Base-by-base conservation (phyloP, 106 monocot species). In the Amphibolis antarctica region DNA sequence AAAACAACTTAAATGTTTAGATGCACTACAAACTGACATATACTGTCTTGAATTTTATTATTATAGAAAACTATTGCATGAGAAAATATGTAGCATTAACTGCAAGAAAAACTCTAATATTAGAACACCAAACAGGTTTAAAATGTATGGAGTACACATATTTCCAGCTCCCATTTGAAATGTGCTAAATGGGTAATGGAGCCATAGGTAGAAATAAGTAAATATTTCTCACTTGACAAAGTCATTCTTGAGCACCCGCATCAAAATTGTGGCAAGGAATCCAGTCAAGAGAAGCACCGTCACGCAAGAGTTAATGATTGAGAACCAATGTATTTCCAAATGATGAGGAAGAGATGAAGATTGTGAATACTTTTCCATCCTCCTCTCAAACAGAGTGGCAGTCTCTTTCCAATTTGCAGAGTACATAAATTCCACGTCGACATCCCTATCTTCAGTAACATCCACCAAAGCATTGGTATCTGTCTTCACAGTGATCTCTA, bases 221-320 rank as follows among this genome's bases (percentile, higher is more conserved):
- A 25, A 12, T 43, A 27, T 64, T 63, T 70, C 84, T 72, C 64
- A 92, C 92, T 92, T 92, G 48, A 87, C 69, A 63, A 92, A 84
- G 56, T 92, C 87, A 62, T 87, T 92, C 82, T 92, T 92, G 47
- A 92, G 79, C 27, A 87, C 84, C 50, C 87, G 75, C 92, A 92
- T 86, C 46, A 92, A 77, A 77, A 92, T 84, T 14, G 87, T 92
- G 19, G 87, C 87, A 22, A 92, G 75, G 59, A 92, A 87, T 17
- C 92, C 92, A 3, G 84, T 92, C 43, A 92, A 59, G 7, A 92
- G 77, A 59, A 92, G 84, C 45, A 92, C 92, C 7, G 87, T 92
- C 30, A 87, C 84, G 63, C 84, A 92, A 6, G 87, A 87, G 48
- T 87, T 92, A 36, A 92, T 84, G 15, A 92, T 87, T 4, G 92